A percentile compares a stretch with the other conserved stretches of the same genome.
Evolutionary conservation across 2,329 filamentous ascomycete species (phyloP).

Genomic region (Ophiocordyceps camponoti-saundersi): DNA sequence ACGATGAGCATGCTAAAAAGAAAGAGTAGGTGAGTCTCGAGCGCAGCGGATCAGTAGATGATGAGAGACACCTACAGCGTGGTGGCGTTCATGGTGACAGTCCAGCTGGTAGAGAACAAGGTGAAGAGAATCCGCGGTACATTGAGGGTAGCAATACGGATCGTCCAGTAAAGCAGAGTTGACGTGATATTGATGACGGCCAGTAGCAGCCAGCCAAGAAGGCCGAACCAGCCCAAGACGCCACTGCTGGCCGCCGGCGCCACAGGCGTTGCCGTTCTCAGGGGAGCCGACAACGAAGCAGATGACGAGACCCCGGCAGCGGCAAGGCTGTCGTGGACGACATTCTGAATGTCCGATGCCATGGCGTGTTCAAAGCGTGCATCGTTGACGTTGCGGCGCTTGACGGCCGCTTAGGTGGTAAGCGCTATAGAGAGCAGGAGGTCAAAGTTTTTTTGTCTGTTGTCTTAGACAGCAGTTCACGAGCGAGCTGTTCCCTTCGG

Average conservation of each 20-base stretch:
- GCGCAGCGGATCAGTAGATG: background rate
- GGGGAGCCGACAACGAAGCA: slow-evolving; percentile 18
- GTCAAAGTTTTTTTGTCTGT: background rate
- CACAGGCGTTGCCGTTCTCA: slow-evolving; percentile 18
- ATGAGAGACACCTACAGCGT: slow-evolving; percentile 48
- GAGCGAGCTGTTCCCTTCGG: background rate
- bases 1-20: slow-evolving; percentile 53
- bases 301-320: slow-evolving; percentile 13
- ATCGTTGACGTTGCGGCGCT: slow-evolving; percentile 15
- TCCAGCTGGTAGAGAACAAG: slow-evolving; percentile 80
- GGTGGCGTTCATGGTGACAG: slow-evolving; percentile 96
- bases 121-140: slow-evolving; percentile 80
- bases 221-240: slow-evolving; percentile 37
- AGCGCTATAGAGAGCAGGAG: background rate
- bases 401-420: slow-evolving; percentile 5
- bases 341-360: slow-evolving; percentile 23
- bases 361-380: slow-evolving; percentile 16
- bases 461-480: background rate
- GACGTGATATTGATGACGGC: slow-evolving; percentile 37
- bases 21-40: slow-evolving; percentile 4
- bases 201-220: slow-evolving; percentile 37
- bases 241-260: slow-evolving; percentile 14
- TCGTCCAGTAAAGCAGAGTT: slow-evolving; percentile 54
- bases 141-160: slow-evolving; percentile 77
- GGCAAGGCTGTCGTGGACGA: slow-evolving; percentile 15